Evolutionary conservation across 805 yeast genomes (phyloP).

Genomic region (Kuraishia piskuri): DNA sequence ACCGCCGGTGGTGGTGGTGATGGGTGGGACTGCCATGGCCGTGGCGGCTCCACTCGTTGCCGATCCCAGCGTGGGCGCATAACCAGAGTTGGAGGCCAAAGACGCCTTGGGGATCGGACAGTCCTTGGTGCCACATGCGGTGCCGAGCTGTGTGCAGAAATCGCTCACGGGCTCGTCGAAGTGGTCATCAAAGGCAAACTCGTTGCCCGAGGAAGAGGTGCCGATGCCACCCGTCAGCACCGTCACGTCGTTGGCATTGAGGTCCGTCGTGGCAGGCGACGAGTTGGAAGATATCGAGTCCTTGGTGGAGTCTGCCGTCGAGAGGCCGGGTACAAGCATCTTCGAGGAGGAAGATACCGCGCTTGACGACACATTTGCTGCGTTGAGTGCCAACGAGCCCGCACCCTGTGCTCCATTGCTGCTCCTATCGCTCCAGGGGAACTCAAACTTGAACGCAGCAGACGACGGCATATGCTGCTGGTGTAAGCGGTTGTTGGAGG

Average conservation of each 20-base stretch:
- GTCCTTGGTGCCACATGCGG: constrained; percentile 76
- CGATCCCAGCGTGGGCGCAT: neutral
- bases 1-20: constrained; percentile 3
- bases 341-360: neutral
- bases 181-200: constrained; percentile 28
- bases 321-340: neutral
- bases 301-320: constrained; percentile 2
- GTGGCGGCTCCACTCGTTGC: constrained; percentile 7
- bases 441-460: constrained; percentile 37
- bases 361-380: neutral
- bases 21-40: constrained; percentile 3
- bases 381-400: neutral
- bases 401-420: neutral
- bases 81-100: neutral
- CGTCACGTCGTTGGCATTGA: neutral
- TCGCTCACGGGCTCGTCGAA: constrained; percentile 66
- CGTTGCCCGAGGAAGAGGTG: constrained; percentile 7
- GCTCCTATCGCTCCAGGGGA: constrained; percentile 37
- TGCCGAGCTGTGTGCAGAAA: constrained; percentile 68
- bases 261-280: constrained; percentile 2
- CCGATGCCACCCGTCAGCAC: neutral
- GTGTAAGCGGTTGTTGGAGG: too few species aligned
- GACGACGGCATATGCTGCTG: neutral
- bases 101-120: constrained; percentile 51
- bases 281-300: constrained; percentile 4